Evolutionary conservation across 306 rosid species (phyloP).

Genomic region (Betula pendula): DNA sequence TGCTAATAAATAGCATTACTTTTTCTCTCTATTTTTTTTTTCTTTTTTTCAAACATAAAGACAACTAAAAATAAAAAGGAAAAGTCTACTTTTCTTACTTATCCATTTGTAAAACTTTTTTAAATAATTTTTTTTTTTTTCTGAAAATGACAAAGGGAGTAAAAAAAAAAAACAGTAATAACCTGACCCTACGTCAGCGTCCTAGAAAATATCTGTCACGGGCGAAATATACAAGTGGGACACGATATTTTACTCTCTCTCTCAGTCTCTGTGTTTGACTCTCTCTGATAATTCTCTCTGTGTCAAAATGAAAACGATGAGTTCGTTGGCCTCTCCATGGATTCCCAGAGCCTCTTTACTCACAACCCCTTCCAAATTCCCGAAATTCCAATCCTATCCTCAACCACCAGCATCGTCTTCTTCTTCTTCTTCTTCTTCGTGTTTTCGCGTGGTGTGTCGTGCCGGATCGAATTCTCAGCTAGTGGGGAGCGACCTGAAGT

Average conservation of each 20-base stretch:
- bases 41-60: too few relatives aligned
- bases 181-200: too few relatives aligned
- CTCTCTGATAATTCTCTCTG: not conserved
- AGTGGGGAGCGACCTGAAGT: conserved; percentile 41
- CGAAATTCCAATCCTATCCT: conserved; percentile 43
- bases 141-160: too few relatives aligned
- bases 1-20: too few relatives aligned
- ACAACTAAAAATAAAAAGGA: too few relatives aligned
- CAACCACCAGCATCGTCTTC: not conserved
- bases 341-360: conserved; percentile 24
- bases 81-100: too few relatives aligned
- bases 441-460: conserved; percentile 40
- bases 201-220: too few relatives aligned
- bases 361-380: conserved; percentile 25
- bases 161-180: too few relatives aligned
- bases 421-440: not conserved
- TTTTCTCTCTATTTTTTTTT: too few relatives aligned
- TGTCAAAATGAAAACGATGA: conserved; percentile 1
- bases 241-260: not conserved
- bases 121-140: too few relatives aligned
- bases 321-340: conserved; percentile 27
- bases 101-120: too few relatives aligned
- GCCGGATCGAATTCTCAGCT: conserved; percentile 28
- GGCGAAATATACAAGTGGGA: too few relatives aligned
- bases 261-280: not conserved